These are phyloP conservation scores for Colletotrichum chrysophilum DNA, from an alignment of 2,329 filamentous ascomycete species.

Conservation along the genomic window DNA sequence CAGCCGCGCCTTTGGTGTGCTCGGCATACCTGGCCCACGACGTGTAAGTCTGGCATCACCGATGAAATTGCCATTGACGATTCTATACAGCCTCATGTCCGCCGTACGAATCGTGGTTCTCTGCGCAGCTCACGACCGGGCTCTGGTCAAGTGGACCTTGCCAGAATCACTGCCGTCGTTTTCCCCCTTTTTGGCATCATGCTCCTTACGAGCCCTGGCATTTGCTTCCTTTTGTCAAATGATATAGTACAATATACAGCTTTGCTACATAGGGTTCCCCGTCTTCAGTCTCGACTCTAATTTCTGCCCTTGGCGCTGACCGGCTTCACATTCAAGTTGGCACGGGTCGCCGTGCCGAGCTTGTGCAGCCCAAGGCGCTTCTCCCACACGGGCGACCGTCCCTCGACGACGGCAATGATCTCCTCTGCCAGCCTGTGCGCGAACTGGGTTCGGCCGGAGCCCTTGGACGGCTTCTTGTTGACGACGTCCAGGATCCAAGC, in stretches of 20 bases:
- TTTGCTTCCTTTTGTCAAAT: neutral
- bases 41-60: neutral
- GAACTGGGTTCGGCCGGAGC: constrained; percentile 74
- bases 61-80: neutral
- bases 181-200: neutral
- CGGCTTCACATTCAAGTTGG: constrained; percentile 64
- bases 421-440: constrained; percentile 84
- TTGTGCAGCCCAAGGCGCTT: constrained; percentile 80
- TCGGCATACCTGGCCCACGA: neutral
- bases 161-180: neutral
- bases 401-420: constrained; percentile 86
- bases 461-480: constrained; percentile 75
- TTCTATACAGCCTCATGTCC: neutral
- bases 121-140: neutral
- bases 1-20: neutral
- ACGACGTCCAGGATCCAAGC: constrained; percentile 90
- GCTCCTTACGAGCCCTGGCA: constrained; percentile 10
- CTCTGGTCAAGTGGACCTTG: neutral
- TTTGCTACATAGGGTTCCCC: constrained; percentile 9
- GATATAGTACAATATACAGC: constrained; percentile 23
- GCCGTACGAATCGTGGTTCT: neutral
- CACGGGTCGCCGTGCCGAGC: constrained; percentile 76
- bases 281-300: neutral
- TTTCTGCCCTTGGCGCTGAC: constrained; percentile 25
- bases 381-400: constrained; percentile 84